phyloP scores from a whole-genome alignment of 257 asterid genomes.

The Coffea canephora region DNA sequence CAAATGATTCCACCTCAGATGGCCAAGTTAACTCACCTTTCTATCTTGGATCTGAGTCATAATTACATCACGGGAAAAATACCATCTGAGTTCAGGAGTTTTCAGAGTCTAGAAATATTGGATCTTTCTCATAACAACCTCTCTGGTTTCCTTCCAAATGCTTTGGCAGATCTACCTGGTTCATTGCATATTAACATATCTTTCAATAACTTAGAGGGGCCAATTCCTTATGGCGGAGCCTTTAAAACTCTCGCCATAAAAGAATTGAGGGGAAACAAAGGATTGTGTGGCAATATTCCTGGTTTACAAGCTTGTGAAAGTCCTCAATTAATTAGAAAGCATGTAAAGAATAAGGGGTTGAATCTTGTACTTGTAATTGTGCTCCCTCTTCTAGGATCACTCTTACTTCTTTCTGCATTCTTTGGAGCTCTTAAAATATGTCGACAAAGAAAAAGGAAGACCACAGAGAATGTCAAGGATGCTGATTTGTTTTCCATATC shows the following conservation, averaged over 20 bases:
- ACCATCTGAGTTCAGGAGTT: slow-evolving; percentile 14
- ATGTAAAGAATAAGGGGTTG: not conserved
- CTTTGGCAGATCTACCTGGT: slow-evolving; percentile 15
- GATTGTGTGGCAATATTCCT: slow-evolving; percentile 30
- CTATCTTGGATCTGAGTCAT: slow-evolving; percentile 31
- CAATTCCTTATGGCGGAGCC: slow-evolving; percentile 31
- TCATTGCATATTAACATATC: slow-evolving; percentile 28
- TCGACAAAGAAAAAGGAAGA: too few relatives aligned
- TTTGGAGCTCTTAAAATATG: not conserved
- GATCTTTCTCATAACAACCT: slow-evolving; percentile 39
- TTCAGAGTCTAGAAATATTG: slow-evolving; percentile 17
- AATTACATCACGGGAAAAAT: slow-evolving; percentile 35
- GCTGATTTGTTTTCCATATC: slow-evolving; percentile 18
- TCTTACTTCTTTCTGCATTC: slow-evolving; percentile 16
- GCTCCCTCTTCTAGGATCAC: slow-evolving; percentile 10
- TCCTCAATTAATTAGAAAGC: not conserved
- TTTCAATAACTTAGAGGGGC: slow-evolving; percentile 40
- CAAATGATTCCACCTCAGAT: slow-evolving; percentile 30
- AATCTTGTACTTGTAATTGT: not conserved
- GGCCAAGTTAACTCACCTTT: slow-evolving; percentile 20
- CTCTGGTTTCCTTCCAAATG: slow-evolving; percentile 35
- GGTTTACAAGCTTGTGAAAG: slow-evolving; percentile 32
- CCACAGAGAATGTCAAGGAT: not conserved
- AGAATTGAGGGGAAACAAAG: slow-evolving; percentile 27
- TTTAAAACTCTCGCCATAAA: slow-evolving; percentile 26